Evolutionary conservation across 192 early-diverging fungal genomes (phyloP).

Genomic region (Coemansia sp.): DNA sequence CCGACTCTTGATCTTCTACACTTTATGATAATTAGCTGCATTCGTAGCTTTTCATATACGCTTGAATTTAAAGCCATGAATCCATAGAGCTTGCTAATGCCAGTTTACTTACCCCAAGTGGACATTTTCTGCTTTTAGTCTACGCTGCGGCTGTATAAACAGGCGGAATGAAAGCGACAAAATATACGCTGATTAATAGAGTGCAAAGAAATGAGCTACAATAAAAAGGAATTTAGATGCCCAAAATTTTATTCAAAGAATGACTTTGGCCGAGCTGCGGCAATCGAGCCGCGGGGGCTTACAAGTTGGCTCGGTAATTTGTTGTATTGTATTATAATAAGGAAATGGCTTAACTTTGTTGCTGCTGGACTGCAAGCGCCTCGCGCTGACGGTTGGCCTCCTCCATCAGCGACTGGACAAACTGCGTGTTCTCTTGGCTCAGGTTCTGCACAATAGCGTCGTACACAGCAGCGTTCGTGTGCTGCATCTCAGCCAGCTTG

Average conservation of each 20-base stretch:
- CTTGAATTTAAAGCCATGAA: background rate
- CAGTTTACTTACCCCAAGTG: slow-evolving; percentile 46
- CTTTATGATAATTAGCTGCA: background rate
- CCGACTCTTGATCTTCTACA: slow-evolving; percentile 1
- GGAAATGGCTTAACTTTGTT: background rate
- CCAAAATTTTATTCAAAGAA: background rate
- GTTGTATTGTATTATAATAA: background rate
- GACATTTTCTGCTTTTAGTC: slow-evolving; percentile 19
- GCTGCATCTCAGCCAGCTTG: slow-evolving; percentile 54
- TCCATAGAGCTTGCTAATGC: background rate
- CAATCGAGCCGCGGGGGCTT: background rate
- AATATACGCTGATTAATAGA: background rate
- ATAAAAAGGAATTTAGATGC: slow-evolving; percentile 8
- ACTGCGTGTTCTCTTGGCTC: slow-evolving; percentile 39
- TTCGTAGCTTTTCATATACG: background rate
- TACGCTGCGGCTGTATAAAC: slow-evolving; percentile 1
- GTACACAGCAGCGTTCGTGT: slow-evolving; percentile 34
- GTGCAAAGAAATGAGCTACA: background rate
- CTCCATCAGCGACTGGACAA: slow-evolving; percentile 43
- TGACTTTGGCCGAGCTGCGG: background rate
- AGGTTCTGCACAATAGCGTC: slow-evolving; percentile 31
- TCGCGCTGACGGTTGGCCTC: slow-evolving; percentile 39
- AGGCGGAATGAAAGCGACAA: slow-evolving; percentile 2
- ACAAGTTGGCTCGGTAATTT: background rate
- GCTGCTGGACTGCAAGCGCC: background rate